Conservation (phyloP, 2,329 filamentous ascomycete species). For the Magnaporthales sp. region DNA sequence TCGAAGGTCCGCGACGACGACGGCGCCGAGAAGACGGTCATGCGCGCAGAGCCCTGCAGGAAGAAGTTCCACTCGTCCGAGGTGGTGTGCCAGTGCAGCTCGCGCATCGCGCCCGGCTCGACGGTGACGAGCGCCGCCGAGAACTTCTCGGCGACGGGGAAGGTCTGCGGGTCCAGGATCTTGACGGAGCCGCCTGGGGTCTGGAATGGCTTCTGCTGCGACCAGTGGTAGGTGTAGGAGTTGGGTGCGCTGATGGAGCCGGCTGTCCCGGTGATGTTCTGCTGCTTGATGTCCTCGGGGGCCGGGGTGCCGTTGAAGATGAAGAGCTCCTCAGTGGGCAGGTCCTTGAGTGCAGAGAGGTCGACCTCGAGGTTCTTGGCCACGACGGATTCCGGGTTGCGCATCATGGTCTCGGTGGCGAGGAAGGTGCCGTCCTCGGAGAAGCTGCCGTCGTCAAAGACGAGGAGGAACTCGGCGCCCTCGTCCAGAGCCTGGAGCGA, state of each 20-base stretch:
- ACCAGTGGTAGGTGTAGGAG: conserved; percentile 42
- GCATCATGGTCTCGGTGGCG: conserved; percentile 41
- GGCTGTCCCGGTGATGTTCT: conserved; percentile 36
- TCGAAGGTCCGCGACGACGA: conserved; percentile 44
- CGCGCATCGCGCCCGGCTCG: conserved; percentile 54
- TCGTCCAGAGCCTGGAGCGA: conserved; percentile 45
- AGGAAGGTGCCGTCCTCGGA: conserved; percentile 53
- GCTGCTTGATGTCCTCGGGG: conserved; percentile 32
- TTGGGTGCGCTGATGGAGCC: conserved; percentile 28
- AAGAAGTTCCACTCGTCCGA: conserved; percentile 56
- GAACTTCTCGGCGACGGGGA: conserved; percentile 47
- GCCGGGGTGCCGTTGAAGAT: conserved; percentile 44
- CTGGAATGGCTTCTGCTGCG: conserved; percentile 37
- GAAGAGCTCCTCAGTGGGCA: conserved; percentile 38
- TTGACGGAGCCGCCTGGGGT: conserved; percentile 51
- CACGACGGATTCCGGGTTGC: conserved; percentile 42
- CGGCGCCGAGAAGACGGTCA: conserved; percentile 47
- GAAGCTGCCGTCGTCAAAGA: conserved; percentile 51
- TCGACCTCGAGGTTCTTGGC: conserved; percentile 45
- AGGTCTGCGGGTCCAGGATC: conserved; percentile 47
- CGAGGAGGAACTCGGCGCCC: conserved; percentile 49
- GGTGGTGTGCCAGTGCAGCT: conserved; percentile 55
- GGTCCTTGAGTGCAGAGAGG: conserved; percentile 34
- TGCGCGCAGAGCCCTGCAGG: conserved; percentile 43
- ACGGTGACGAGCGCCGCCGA: conserved; percentile 48